Evolutionary conservation across 345 rosid genomes (phyloP).

Genomic region (Capsella bursapastoris): DNA sequence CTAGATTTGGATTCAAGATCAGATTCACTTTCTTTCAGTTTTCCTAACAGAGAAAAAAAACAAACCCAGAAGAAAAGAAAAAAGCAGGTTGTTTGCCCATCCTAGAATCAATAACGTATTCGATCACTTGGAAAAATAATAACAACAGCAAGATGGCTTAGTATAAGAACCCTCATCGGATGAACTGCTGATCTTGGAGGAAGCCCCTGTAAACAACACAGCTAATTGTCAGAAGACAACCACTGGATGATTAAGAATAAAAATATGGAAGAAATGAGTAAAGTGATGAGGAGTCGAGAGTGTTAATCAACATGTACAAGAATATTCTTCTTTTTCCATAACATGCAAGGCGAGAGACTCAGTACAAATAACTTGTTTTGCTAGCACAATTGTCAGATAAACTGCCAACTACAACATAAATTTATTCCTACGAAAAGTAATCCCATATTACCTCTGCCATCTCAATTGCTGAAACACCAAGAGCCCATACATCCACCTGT

Average conservation of each 20-base stretch:
- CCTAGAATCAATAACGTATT: constrained; percentile 23
- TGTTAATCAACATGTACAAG: constrained; percentile 14
- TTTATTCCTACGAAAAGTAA: constrained; percentile 13
- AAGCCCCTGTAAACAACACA: constrained; percentile 66
- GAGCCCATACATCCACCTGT: constrained; percentile 99
- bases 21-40: constrained; percentile 26
- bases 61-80: constrained; percentile 10
- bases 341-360: constrained; percentile 19
- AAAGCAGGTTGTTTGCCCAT: constrained; percentile 6
- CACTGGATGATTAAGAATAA: constrained; percentile 15
- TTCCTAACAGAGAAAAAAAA: neutral
- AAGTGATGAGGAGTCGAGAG: neutral
- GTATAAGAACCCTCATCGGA: constrained; percentile 96
- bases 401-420: constrained; percentile 10
- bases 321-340: constrained; percentile 19
- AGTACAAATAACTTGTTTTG: constrained; percentile 7
- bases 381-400: constrained; percentile 3
- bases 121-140: constrained; percentile 26
- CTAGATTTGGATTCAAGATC: constrained; percentile 22
- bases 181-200: constrained; percentile 98
- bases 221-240: constrained; percentile 23
- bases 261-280: constrained; percentile 1
- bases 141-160: constrained; percentile 35
- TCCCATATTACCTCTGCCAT: constrained; percentile 89
- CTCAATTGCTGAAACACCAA: constrained; percentile 99